Percentiles rank a stretch among this genome's conserved stretches.
Evolutionary conservation across 2,329 filamentous ascomycete species (phyloP).

Genomic region (Alternaria sp.): DNA sequence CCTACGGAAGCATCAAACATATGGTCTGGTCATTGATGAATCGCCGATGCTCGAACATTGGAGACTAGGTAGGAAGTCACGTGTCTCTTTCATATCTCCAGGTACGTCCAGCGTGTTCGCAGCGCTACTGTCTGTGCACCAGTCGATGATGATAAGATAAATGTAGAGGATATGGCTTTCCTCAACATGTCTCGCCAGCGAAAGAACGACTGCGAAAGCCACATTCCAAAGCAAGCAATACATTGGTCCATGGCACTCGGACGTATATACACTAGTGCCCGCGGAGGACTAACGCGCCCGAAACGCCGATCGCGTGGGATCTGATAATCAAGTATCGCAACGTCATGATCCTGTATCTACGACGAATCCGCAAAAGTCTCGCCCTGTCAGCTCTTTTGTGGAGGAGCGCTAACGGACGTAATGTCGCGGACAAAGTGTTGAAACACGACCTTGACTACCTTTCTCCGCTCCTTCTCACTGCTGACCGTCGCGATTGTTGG

Average conservation of each 20-base stretch:
- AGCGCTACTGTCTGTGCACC: background rate
- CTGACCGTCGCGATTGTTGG: background rate
- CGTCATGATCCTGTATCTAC: conserved; percentile 23
- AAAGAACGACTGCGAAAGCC: background rate
- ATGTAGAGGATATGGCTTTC: background rate
- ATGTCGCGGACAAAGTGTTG: conserved; percentile 25
- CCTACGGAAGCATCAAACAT: background rate
- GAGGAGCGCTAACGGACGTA: conserved; percentile 21
- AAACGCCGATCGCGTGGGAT: conserved; percentile 2
- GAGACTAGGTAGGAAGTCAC: background rate
- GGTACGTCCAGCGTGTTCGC: background rate
- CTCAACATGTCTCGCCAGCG: background rate
- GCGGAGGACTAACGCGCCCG: conserved; percentile 4
- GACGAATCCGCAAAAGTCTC: conserved; percentile 14
- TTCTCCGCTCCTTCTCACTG: background rate
- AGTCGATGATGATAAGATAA: background rate
- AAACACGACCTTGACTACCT: background rate
- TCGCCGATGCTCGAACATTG: too few relatives aligned
- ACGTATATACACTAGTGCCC: background rate
- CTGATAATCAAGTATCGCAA: conserved; percentile 17
- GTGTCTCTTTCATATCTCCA: background rate
- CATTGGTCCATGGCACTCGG: background rate
- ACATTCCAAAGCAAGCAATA: background rate
- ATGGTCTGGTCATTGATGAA: background rate
- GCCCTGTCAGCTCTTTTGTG: conserved; percentile 2